These are phyloP conservation scores for Candida gigantensis DNA, from an alignment of 1,139 yeast genomes.

Conservation along the genomic window DNA sequence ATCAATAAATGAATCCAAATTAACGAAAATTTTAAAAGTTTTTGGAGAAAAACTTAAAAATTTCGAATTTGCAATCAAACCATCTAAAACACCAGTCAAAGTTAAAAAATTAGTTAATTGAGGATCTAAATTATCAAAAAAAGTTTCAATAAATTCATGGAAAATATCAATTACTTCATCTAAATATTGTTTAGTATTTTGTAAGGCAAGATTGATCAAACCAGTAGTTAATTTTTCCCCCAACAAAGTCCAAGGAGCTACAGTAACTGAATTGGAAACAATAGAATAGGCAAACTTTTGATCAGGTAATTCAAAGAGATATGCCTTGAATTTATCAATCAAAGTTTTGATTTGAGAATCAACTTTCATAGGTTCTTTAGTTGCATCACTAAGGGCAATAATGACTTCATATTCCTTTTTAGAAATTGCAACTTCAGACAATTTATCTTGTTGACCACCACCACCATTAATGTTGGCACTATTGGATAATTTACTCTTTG, in stretches of 20 bases:
- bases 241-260: slow-evolving; percentile 41
- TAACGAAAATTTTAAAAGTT: slow-evolving; percentile 34
- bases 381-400: slow-evolving; percentile 62
- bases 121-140: slow-evolving; percentile 23
- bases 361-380: slow-evolving; percentile 39
- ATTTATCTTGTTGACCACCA: slow-evolving; percentile 6
- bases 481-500: slow-evolving; percentile 4
- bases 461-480: slow-evolving; percentile 4
- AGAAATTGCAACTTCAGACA: slow-evolving; percentile 42
- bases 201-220: slow-evolving; percentile 38
- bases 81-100: slow-evolving; percentile 48
- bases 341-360: slow-evolving; percentile 52
- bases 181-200: slow-evolving; percentile 27
- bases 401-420: slow-evolving; percentile 70
- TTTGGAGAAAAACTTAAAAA: slow-evolving; percentile 31
- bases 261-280: slow-evolving; percentile 23
- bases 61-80: slow-evolving; percentile 35
- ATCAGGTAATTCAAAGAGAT: slow-evolving; percentile 58
- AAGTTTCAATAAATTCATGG: slow-evolving; percentile 26
- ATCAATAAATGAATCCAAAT: slow-evolving; percentile 41
- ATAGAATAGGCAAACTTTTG: slow-evolving; percentile 42
- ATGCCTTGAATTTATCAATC: slow-evolving; percentile 54
- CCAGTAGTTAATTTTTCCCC: slow-evolving; percentile 39
- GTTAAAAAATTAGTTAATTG: slow-evolving; percentile 44
- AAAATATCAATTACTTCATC: slow-evolving; percentile 33